These are phyloP conservation scores for Clitoria ternatea DNA, from an alignment of 306 rosid genomes.

Conservation along the genomic window DNA sequence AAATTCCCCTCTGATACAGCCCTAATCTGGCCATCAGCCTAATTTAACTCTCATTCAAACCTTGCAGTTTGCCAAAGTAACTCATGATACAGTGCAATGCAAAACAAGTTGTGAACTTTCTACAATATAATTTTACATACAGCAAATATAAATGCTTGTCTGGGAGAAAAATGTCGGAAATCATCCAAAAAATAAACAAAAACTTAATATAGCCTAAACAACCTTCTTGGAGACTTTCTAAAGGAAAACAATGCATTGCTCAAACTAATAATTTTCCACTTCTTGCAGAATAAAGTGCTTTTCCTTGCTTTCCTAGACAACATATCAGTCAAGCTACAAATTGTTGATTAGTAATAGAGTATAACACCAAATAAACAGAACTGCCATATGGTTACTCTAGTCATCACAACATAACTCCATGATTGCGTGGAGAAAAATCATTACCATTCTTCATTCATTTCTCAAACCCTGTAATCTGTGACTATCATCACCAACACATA, in stretches of 20 bases:
- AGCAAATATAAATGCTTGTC: background rate
- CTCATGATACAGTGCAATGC: slow-evolving; percentile 16
- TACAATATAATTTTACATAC: background rate
- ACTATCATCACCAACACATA: slow-evolving; percentile 40
- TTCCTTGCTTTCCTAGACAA: background rate
- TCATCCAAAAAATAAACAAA: slow-evolving; percentile 19
- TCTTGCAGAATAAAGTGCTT: background rate
- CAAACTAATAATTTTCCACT: background rate
- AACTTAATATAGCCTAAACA: background rate
- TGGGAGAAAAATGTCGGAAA: slow-evolving; percentile 11
- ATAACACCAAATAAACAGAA: slow-evolving; percentile 25
- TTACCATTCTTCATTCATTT: slow-evolving; percentile 38
- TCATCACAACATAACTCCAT: slow-evolving; percentile 28
- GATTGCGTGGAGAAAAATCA: slow-evolving; percentile 39
- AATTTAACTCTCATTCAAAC: slow-evolving; percentile 3
- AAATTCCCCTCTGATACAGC: slow-evolving; percentile 2
- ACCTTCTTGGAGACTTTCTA: background rate
- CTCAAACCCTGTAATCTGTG: slow-evolving; percentile 38
- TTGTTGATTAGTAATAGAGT: slow-evolving; percentile 19
- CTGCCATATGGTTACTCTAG: slow-evolving; percentile 1
- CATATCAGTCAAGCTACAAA: slow-evolving; percentile 10
- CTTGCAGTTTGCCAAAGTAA: background rate
- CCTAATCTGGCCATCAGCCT: slow-evolving; percentile 7
- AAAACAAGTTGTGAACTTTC: slow-evolving; percentile 11
- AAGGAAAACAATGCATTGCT: slow-evolving; percentile 20